Evolutionary conservation across 345 rosid genomes (phyloP).

Genomic region (Aethionema arabicum): DNA sequence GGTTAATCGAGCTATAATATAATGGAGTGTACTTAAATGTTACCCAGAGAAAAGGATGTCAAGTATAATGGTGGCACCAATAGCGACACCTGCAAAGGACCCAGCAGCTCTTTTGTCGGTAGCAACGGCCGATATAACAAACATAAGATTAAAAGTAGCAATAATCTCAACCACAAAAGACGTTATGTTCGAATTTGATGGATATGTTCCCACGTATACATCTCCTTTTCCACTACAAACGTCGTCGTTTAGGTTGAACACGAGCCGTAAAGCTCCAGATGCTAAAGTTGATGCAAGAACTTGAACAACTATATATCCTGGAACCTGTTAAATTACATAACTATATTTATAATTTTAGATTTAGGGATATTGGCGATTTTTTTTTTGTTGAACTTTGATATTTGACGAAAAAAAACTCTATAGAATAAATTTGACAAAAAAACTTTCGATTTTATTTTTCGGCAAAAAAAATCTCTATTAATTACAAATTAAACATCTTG

Average conservation of each 20-base stretch:
- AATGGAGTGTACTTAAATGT: no score
- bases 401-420: no score
- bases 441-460: no score
- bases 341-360: no score
- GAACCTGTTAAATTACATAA: slow-evolving; percentile 18
- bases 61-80: slow-evolving; percentile 32
- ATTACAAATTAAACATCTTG: no score
- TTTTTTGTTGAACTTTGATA: no score
- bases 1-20: no score
- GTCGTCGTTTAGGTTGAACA: slow-evolving; percentile 17
- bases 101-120: slow-evolving; percentile 34
- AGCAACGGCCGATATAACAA: slow-evolving; percentile 34
- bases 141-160: slow-evolving; percentile 30
- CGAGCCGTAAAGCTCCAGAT: slow-evolving; percentile 10
- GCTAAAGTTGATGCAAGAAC: slow-evolving; percentile 27
- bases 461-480: no score
- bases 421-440: no score
- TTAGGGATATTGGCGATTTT: no score
- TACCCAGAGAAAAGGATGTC: slow-evolving; percentile 30
- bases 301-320: slow-evolving; percentile 28
- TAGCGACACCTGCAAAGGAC: slow-evolving; percentile 31
- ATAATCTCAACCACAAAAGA: slow-evolving; percentile 31
- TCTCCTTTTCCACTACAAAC: slow-evolving; percentile 35
- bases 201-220: slow-evolving; percentile 33
- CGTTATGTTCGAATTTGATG: slow-evolving; percentile 19